A percentile compares a stretch with the other conserved stretches of the same genome.
Conservation (phyloP, 768 basidiomycete genomes). For the Termitomyces titanicus region DNA sequence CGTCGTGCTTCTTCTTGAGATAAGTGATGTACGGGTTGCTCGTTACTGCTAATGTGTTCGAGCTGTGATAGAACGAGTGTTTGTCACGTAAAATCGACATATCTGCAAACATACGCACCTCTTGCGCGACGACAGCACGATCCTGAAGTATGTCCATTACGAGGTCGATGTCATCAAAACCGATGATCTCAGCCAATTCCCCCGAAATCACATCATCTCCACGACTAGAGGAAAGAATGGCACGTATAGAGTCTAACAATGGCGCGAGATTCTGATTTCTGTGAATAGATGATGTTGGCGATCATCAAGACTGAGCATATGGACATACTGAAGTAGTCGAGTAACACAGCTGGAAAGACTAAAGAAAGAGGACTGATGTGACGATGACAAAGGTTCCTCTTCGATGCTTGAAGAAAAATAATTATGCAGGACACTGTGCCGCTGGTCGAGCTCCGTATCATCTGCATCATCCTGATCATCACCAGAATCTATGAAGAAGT, state of each 20-base stretch:
- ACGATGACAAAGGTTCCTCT: neutral
- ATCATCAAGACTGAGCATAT: neutral
- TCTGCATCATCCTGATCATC: conserved; percentile 8
- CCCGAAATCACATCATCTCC: conserved; percentile 71
- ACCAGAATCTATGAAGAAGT: conserved; percentile 6
- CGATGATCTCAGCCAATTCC: conserved; percentile 76
- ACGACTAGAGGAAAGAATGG: conserved; percentile 44
- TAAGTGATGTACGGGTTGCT: conserved; percentile 16
- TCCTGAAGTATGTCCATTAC: conserved; percentile 65
- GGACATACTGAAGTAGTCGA: conserved; percentile 24
- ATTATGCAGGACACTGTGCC: conserved; percentile 30
- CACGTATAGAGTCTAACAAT: conserved; percentile 26
- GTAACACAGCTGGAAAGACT: conserved; percentile 10
- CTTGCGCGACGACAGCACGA: conserved; percentile 42
- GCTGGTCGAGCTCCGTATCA: conserved; percentile 14
- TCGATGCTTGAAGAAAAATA: conserved; percentile 12
- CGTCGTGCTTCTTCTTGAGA: conserved; percentile 48
- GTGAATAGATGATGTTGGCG: neutral
- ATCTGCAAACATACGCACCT: conserved; percentile 35
- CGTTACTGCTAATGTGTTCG: neutral
- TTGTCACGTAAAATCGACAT: neutral
- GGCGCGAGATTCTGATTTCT: conserved; percentile 26
- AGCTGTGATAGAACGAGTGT: conserved; percentile 3
- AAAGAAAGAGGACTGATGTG: neutral
- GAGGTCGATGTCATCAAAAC: conserved; percentile 81